These are phyloP conservation scores for Bacidia rubella DNA, from an alignment of 495 filamentous ascomycete genomes.

Conservation along the genomic window DNA sequence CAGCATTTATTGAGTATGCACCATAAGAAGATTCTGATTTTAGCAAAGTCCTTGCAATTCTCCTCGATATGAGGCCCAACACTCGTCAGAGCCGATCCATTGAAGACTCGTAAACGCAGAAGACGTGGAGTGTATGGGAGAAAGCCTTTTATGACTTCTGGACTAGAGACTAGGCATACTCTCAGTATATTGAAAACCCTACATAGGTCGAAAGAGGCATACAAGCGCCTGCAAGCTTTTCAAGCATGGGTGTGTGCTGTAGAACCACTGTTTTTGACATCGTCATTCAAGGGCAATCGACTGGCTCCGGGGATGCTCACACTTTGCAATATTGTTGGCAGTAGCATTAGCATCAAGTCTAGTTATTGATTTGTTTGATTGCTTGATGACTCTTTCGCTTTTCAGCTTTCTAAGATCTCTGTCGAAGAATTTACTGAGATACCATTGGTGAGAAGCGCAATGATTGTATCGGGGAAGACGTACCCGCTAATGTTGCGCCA, in stretches of 20 bases:
- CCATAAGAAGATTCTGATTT: slow-evolving; percentile 44
- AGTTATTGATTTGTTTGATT: background rate
- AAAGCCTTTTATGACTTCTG: slow-evolving; percentile 28
- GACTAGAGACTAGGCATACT: slow-evolving; percentile 6
- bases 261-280: slow-evolving; percentile 28
- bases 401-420: slow-evolving; percentile 27
- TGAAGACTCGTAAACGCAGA: slow-evolving; percentile 38
- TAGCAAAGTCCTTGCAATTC: slow-evolving; percentile 47
- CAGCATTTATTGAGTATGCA: slow-evolving; percentile 15
- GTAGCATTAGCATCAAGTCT: slow-evolving; percentile 18
- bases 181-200: background rate
- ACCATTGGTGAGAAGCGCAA: background rate
- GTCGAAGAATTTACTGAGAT: slow-evolving; percentile 33
- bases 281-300: background rate
- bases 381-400: slow-evolving; percentile 8
- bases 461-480: slow-evolving; percentile 20
- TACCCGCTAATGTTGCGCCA: slow-evolving; percentile 7
- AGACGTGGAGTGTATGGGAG: slow-evolving; percentile 31
- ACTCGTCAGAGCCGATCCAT: slow-evolving; percentile 43
- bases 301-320: slow-evolving; percentile 18
- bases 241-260: slow-evolving; percentile 36
- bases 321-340: slow-evolving; percentile 29
- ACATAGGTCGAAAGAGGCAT: slow-evolving; percentile 18
- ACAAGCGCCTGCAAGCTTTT: slow-evolving; percentile 35
- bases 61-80: slow-evolving; percentile 37